These are phyloP conservation scores for Parasitella parasitica DNA, from an alignment of 371 early-diverging fungal species.

Conservation along the genomic window DNA sequence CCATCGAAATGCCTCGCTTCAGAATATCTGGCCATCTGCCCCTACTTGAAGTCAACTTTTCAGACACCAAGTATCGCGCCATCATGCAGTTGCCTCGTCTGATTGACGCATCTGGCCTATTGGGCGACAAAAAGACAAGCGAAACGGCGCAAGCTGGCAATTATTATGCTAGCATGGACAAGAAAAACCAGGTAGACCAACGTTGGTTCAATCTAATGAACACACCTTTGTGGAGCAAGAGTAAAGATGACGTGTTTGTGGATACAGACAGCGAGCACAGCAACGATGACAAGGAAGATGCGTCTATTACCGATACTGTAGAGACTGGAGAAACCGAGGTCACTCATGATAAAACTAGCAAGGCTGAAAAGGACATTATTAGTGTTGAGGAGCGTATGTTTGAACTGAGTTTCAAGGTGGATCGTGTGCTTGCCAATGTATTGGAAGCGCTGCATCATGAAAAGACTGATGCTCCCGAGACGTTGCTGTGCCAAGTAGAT, in stretches of 20 bases:
- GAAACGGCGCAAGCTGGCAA: background rate
- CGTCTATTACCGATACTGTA: slow-evolving; percentile 22
- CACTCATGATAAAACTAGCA: slow-evolving; percentile 26
- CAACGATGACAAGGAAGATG: slow-evolving; percentile 23
- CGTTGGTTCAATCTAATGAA: slow-evolving; percentile 37
- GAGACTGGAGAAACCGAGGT: slow-evolving; percentile 19
- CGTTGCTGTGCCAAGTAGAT: slow-evolving; percentile 66
- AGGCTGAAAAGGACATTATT: slow-evolving; percentile 8
- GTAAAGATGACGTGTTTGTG: slow-evolving; percentile 23
- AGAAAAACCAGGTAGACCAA: slow-evolving; percentile 15
- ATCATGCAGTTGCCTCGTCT: slow-evolving; percentile 76
- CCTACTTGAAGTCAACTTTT: slow-evolving; percentile 85
- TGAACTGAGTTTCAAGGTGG: slow-evolving; percentile 72
- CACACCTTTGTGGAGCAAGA: slow-evolving; percentile 33
- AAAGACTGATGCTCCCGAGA: slow-evolving; percentile 41
- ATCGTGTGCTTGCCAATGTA: slow-evolving; percentile 69
- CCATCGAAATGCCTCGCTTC: slow-evolving; percentile 72
- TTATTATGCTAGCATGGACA: background rate
- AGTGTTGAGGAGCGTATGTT: slow-evolving; percentile 36
- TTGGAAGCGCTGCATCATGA: slow-evolving; percentile 27
- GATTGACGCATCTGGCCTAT: slow-evolving; percentile 56
- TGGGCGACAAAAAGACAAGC: slow-evolving; percentile 4
- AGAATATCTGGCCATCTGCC: slow-evolving; percentile 86
- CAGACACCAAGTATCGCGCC: slow-evolving; percentile 91
- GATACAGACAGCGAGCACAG: slow-evolving; percentile 38